phyloP scores from a whole-genome alignment of 2,329 filamentous ascomycete species.

The Aspergillus fructus region DNA sequence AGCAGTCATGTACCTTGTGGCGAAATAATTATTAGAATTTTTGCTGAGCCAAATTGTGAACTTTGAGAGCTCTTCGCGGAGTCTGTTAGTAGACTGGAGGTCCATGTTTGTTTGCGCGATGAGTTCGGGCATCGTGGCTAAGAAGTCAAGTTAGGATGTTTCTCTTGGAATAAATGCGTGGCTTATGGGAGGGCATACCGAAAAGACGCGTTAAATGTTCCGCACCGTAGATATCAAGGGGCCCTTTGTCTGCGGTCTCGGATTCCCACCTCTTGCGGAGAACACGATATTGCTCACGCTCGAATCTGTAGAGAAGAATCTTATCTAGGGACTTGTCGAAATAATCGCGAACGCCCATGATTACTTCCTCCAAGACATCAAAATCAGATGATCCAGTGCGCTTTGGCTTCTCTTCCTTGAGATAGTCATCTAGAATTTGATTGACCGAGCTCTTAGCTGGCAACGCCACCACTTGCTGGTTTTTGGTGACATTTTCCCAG shows the following conservation, averaged over 20 bases:
- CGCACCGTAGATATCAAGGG: conserved; percentile 83
- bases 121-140: conserved; percentile 87
- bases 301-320: conserved; percentile 90
- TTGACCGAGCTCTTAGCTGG: conserved; percentile 75
- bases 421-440: conserved; percentile 78
- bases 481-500: conserved; percentile 98
- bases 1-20: conserved; percentile 43
- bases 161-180: background rate
- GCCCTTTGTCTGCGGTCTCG: conserved; percentile 64
- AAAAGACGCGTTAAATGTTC: conserved; percentile 89
- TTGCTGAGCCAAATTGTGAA: conserved; percentile 83
- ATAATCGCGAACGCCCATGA: conserved; percentile 84
- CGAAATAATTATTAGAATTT: conserved; percentile 74
- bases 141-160: conserved; percentile 3
- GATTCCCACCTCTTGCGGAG: conserved; percentile 69
- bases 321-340: conserved; percentile 88
- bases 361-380: conserved; percentile 86
- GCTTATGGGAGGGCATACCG: conserved; percentile 57
- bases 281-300: conserved; percentile 82
- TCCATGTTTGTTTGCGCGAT: conserved; percentile 99
- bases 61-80: conserved; percentile 84
- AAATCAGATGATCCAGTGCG: conserved; percentile 65
- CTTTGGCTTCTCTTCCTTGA: conserved; percentile 66
- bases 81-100: conserved; percentile 78
- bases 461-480: conserved; percentile 81